These are phyloP conservation scores for Calvatia gigantea DNA, from an alignment of 768 basidiomycete species.

Conservation along the genomic window DNA sequence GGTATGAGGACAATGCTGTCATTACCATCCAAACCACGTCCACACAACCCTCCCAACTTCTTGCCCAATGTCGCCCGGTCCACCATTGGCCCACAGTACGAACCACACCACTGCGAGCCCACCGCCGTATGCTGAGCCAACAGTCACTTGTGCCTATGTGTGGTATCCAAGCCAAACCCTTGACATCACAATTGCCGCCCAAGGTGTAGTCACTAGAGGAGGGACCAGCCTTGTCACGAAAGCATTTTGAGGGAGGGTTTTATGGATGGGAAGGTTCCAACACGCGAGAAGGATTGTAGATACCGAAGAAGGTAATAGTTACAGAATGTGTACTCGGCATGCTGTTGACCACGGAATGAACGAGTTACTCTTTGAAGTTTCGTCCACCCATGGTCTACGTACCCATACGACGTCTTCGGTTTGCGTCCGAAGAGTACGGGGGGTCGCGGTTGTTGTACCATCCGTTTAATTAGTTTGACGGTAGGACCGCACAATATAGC, in stretches of 20 bases:
- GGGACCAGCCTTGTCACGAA: constrained; percentile 38
- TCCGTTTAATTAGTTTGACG: constrained; percentile 58
- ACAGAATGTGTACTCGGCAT: constrained; percentile 87
- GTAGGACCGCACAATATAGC: constrained; percentile 51
- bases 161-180: constrained; percentile 78
- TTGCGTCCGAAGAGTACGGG: constrained; percentile 24
- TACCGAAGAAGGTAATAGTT: constrained; percentile 59
- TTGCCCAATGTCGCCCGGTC: constrained; percentile 21
- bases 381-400: constrained; percentile 17
- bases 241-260: constrained; percentile 38
- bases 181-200: constrained; percentile 59
- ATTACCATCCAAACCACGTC: constrained; percentile 3
- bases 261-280: constrained; percentile 55
- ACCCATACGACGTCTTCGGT: constrained; percentile 69
- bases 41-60: constrained; percentile 19
- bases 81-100: constrained; percentile 44
- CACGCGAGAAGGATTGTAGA: constrained; percentile 59
- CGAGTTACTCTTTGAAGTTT: background rate
- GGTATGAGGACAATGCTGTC: background rate
- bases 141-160: constrained; percentile 64
- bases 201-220: constrained; percentile 48
- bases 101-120: constrained; percentile 56
- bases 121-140: constrained; percentile 54
- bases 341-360: constrained; percentile 28
- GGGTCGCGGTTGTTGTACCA: constrained; percentile 64